These are phyloP conservation scores for Dichotomopilus funicola DNA, from an alignment of 2,329 filamentous ascomycete species.

Conservation along the genomic window DNA sequence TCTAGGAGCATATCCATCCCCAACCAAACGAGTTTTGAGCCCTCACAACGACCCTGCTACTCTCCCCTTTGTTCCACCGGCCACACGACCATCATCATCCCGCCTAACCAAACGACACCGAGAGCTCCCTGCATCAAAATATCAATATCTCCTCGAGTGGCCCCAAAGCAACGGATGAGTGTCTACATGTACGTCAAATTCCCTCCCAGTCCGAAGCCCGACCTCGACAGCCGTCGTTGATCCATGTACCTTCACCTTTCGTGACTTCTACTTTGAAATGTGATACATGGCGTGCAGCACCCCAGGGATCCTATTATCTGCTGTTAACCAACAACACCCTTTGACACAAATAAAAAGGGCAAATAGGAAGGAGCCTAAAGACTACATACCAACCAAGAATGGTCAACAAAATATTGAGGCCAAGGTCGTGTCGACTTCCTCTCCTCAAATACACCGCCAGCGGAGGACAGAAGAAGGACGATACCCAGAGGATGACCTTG, in stretches of 20 bases:
- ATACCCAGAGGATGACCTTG: conserved; percentile 5
- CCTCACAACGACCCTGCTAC: neutral
- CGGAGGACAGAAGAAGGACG: conserved; percentile 7
- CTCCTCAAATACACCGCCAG: conserved; percentile 11
- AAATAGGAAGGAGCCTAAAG: neutral
- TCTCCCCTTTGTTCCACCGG: too few species aligned
- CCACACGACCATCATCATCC: too few species aligned
- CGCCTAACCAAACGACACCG: neutral
- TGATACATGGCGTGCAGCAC: conserved; percentile 9
- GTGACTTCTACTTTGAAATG: conserved; percentile 4
- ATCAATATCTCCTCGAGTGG: neutral
- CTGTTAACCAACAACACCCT: neutral
- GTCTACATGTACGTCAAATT: neutral
- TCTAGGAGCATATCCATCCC: neutral
- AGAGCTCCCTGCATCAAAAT: neutral
- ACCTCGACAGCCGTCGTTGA: neutral
- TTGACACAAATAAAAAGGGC: too few species aligned
- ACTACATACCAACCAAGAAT: conserved; percentile 8
- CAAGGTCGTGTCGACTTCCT: neutral
- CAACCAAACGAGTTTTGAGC: neutral
- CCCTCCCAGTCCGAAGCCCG: neutral
- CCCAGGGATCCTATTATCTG: conserved; percentile 2
- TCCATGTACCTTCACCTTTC: neutral
- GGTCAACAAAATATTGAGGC: conserved; percentile 2
- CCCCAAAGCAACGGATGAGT: neutral